Base-by-base conservation (phyloP, 169 alveolate genomes). In the Babesia ovis region DNA sequence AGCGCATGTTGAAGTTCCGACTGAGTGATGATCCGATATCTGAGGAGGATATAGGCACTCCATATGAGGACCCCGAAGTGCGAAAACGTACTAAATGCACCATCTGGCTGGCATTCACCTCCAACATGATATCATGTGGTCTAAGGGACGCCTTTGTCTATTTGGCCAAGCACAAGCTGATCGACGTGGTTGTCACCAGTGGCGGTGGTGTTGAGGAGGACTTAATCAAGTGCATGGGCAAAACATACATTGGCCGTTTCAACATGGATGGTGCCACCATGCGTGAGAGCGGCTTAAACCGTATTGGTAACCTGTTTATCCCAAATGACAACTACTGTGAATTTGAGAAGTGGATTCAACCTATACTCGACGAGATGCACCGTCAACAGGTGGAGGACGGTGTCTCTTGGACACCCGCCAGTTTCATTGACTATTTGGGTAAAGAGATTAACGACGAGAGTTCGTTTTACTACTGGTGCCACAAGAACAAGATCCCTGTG, bases 191-290 rank as follows among this genome's bases (percentile, higher is more conserved):
- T 39, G 99, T 96, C 11, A 96, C 99, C 5, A 94, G 99, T 6
- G 98, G 98, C 23, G 99, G 99, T 2, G 99, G 99, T 3, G 94
- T 98, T 45, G 99, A 98, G 89, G 99, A 98, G 93, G 99, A 97
- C 86, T 85, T 96, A 62, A 97, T 98, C 75, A 98, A 98, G 77
- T 96, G 99, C 81, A 86, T 97, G 61, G 97, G 97, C 25, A 94
- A 93, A 50, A 91, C 97, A 5, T 93, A 92, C 81, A 68, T 96
- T 35, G 99, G 99, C 11, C 89, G 84, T 43, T 90, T 88, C 54
- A 74, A 67, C 45, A 88, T 96, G 39, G 94, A 94, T 51, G 99
- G 99, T 29, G 82, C 87, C 48, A 94, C 89, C 37, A 83, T 97
- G 51, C 91, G 99, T 56, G 92, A 89, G 68, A 90, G 95, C 61